These are phyloP conservation scores for Aspergillus carlsbadensis DNA, from an alignment of 495 filamentous ascomycete species.

Conservation along the genomic window DNA sequence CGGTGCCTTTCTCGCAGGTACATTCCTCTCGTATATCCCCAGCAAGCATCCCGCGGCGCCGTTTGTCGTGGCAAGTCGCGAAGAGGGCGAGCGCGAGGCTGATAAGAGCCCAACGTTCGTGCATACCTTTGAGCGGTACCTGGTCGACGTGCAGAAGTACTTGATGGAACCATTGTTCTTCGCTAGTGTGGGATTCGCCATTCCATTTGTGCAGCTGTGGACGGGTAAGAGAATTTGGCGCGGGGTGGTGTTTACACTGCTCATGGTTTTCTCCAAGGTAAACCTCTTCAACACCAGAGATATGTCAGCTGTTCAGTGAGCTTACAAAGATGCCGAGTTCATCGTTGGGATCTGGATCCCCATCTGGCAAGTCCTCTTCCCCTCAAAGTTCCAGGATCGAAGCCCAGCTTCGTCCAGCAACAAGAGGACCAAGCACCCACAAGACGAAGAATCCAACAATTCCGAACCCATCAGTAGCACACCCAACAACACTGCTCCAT, in stretches of 20 bases:
- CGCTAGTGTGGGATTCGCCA: slow-evolving; percentile 68
- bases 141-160: slow-evolving; percentile 38
- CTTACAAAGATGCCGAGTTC: slow-evolving; percentile 17
- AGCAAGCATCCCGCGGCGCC: slow-evolving; percentile 33
- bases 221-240: slow-evolving; percentile 61
- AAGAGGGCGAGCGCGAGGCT: slow-evolving; percentile 41
- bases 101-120: slow-evolving; percentile 35
- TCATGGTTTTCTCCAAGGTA: slow-evolving; percentile 68
- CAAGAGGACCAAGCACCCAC: neutral
- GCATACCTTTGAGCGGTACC: slow-evolving; percentile 35
- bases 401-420: neutral
- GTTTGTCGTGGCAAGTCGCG: slow-evolving; percentile 33
- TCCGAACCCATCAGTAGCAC: no score
- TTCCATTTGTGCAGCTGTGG: slow-evolving; percentile 69
- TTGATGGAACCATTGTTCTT: slow-evolving; percentile 76
- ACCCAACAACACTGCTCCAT: no score
- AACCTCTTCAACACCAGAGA: neutral
- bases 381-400: neutral
- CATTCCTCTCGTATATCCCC: slow-evolving; percentile 49
- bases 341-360: slow-evolving; percentile 34
- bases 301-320: neutral
- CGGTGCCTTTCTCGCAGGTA: slow-evolving; percentile 65
- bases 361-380: slow-evolving; percentile 5
- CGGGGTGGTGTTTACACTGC: slow-evolving; percentile 62
- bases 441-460: no score